These are phyloP conservation scores for Diaporthe citri DNA, from an alignment of 2,329 filamentous ascomycete genomes.

Conservation along the genomic window DNA sequence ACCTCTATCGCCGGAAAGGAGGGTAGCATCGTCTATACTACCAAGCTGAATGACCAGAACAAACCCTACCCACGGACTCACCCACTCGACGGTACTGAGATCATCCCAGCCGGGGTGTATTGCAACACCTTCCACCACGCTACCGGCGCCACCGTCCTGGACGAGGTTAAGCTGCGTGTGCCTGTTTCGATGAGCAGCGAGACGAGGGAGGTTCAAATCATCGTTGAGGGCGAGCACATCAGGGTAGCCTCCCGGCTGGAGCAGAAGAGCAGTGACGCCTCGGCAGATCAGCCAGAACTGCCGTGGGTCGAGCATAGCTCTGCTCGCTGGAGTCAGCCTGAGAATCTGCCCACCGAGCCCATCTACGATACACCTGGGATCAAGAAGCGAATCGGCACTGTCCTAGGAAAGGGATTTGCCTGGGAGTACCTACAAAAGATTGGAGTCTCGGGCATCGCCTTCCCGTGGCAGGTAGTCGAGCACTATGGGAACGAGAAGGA, in stretches of 20 bases:
- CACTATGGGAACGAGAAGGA: slow-evolving; percentile 3
- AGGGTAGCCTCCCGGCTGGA: neutral
- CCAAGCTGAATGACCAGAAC: neutral
- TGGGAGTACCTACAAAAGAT: slow-evolving; percentile 4
- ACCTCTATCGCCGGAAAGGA: neutral
- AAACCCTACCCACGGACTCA: neutral
- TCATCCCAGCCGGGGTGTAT: neutral
- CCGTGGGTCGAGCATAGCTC: neutral
- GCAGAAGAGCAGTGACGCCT: neutral
- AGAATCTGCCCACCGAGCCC: neutral
- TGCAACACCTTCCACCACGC: neutral
- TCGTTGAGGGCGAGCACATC: neutral
- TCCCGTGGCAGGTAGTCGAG: neutral
- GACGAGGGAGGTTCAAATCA: neutral
- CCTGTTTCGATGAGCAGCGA: neutral
- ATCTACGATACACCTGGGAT: neutral
- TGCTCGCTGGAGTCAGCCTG: neutral
- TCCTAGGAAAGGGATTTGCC: neutral
- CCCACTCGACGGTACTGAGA: neutral
- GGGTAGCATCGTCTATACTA: neutral
- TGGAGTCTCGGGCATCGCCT: neutral
- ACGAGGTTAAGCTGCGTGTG: neutral
- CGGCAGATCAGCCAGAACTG: neutral
- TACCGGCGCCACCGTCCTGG: neutral
- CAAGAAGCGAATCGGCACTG: neutral